Percentiles rank a stretch among this genome's conserved stretches.
Evolutionary conservation across 352 stramenopile genomes (phyloP).

Genomic region (Globisporangium viniferum): DNA sequence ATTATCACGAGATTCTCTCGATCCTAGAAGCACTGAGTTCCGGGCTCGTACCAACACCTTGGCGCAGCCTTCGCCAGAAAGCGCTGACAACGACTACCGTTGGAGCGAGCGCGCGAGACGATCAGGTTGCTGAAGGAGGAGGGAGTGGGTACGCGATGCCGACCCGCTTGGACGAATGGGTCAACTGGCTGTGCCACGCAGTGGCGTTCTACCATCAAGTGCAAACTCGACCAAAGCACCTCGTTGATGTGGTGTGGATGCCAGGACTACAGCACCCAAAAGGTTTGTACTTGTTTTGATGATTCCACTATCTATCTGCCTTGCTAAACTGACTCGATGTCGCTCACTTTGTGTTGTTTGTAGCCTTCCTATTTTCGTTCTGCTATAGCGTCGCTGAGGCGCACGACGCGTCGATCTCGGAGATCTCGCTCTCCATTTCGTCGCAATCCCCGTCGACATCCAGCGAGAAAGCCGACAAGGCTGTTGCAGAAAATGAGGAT

Average conservation of each 20-base stretch:
- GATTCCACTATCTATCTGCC: not conserved
- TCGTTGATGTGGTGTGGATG: slow-evolving; percentile 28
- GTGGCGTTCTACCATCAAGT: slow-evolving; percentile 32
- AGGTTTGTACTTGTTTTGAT: slow-evolving; percentile 25
- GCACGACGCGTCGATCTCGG: slow-evolving; percentile 4
- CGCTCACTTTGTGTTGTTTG: not conserved
- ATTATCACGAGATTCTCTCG: slow-evolving; percentile 14
- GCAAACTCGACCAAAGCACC: slow-evolving; percentile 16
- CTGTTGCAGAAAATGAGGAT: not conserved
- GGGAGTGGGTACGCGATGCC: slow-evolving; percentile 24
- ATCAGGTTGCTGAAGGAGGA: not conserved
- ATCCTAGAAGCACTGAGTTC: slow-evolving; percentile 18
- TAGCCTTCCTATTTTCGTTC: slow-evolving; percentile 39
- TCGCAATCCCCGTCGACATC: not conserved
- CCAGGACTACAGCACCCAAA: slow-evolving; percentile 38
- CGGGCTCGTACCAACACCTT: slow-evolving; percentile 5
- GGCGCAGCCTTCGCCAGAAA: slow-evolving; percentile 16
- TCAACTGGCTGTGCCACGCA: slow-evolving; percentile 27
- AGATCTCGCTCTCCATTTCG: slow-evolving; percentile 12
- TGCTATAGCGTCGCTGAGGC: slow-evolving; percentile 26
- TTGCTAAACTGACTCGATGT: not conserved
- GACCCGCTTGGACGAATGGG: slow-evolving; percentile 20
- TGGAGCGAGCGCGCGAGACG: not conserved
- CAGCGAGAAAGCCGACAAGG: not conserved
- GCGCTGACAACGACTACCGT: not conserved